Evolutionary conservation across 148 eudicot species (phyloP).

Genomic region (Hydrangea macrophylla): DNA sequence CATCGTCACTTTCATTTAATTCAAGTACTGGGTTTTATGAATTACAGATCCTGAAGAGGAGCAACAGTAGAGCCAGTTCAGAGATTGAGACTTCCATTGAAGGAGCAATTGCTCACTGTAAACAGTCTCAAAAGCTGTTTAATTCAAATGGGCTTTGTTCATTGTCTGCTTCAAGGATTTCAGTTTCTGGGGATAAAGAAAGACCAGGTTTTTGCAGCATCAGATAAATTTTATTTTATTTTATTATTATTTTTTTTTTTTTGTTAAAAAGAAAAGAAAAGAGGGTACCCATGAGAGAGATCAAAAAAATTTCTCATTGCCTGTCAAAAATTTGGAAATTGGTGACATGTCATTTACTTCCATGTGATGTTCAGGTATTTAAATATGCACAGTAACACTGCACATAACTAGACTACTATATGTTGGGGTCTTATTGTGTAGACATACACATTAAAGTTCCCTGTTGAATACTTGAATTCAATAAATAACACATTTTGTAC

Average conservation of each 20-base stretch:
- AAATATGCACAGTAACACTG: neutral
- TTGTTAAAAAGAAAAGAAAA: neutral
- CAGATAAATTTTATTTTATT: conserved; percentile 6
- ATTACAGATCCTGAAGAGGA: conserved; percentile 46
- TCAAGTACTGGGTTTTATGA: conserved; percentile 46
- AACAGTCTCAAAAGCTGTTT: conserved; percentile 49
- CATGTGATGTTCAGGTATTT: neutral
- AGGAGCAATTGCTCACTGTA: conserved; percentile 79
- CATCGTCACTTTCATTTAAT: conserved; percentile 46
- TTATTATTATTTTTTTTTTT: too few relatives aligned
- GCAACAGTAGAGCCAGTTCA: conserved; percentile 45
- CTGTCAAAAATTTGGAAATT: neutral
- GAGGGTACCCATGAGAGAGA: neutral
- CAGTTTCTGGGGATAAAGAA: conserved; percentile 26
- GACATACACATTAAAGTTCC: neutral
- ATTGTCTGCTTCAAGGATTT: conserved; percentile 30
- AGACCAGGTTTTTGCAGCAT: conserved; percentile 29
- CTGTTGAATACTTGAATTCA: neutral
- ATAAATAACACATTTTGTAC: neutral
- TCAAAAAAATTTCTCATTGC: neutral
- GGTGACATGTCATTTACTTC: neutral
- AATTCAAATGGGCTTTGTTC: conserved; percentile 31
- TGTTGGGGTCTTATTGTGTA: neutral
- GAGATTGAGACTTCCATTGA: conserved; percentile 69
- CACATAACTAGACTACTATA: neutral